Base-by-base conservation (phyloP, 2,329 filamentous ascomycete genomes). In the Diaporthe citriasiana region DNA sequence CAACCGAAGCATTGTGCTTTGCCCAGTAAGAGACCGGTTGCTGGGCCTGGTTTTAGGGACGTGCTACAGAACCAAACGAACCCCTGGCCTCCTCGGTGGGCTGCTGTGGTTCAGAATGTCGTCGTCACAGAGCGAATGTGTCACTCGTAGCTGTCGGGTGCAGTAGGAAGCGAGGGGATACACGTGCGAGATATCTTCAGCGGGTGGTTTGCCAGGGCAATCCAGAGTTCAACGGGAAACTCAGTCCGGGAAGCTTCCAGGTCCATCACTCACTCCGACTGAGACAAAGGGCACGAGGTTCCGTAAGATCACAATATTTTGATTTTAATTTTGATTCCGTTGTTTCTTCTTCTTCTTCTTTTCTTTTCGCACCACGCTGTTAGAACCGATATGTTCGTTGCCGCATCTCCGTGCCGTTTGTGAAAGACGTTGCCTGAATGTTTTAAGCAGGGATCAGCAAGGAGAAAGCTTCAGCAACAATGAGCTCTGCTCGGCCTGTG, bases 391-490 rank as follows among this genome's bases (percentile, higher is more conserved):
- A 27, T 12, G 13, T 27, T 19, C 25, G 6, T 27, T 19, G 2
- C 25, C 10, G 9, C 19, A 33, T 25, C 22, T 19, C 35, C 2
- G 35, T 42, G 22, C 56, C 27, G 30, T 35, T 27, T 22, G 19
- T 51, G 22, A 38, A 38, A 15, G 5, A 12, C 19, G 19, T 35
- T 17, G 5, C 12, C 3, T 38, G 42, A 17, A 27, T 66, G 63
- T 8, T 38, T 66, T 25, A n/a, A 51, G 63, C 45, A 66, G 45
- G 60, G 60, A 66, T 66, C 60, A 50, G 30, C 60, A 15, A 17
- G 5, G 60, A 35, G 60, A 51, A 30, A 51, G 10, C 5, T 22
- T 15, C 40, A n/a, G 40, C 25, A 30, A 35, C 55, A 40, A 40
- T 59, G 30, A 59, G 25, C 33, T n/a, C n/a, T 53, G 3, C n/a